Percentiles rank a stretch among this genome's conserved stretches.
phyloP scores from a whole-genome alignment of 441 rosid species.

The Mallotus japonicus region DNA sequence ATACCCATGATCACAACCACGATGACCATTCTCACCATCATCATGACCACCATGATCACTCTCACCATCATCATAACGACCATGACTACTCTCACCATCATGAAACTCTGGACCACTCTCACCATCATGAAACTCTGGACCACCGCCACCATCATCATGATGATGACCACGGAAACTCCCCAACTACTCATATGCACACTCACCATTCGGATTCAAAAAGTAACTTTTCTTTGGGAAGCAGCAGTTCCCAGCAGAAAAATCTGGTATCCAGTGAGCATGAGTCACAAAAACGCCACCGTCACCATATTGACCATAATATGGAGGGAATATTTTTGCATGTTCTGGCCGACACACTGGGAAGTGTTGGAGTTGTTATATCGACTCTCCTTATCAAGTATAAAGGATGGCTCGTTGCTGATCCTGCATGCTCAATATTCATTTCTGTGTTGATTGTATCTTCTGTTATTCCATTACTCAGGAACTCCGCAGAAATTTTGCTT shows the following conservation, averaged over 20 bases:
- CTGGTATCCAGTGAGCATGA: slow-evolving; percentile 21
- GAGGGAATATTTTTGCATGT: slow-evolving; percentile 96
- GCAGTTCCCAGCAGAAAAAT: slow-evolving; percentile 6
- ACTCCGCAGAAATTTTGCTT: slow-evolving; percentile 82
- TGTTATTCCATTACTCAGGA: slow-evolving; percentile 82
- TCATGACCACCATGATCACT: slow-evolving; percentile 18
- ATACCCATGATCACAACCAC: slow-evolving; percentile 7
- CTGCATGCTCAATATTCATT: slow-evolving; percentile 91
- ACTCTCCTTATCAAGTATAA: slow-evolving; percentile 88
- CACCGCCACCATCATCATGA: slow-evolving; percentile 17
- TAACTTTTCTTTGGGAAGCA: slow-evolving; percentile 18
- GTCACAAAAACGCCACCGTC: slow-evolving; percentile 43
- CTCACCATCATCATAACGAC: slow-evolving; percentile 16
- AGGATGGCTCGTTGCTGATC: slow-evolving; percentile 97
- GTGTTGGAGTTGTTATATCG: slow-evolving; percentile 89
- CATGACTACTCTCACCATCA: slow-evolving; percentile 20
- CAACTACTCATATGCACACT: slow-evolving; percentile 15
- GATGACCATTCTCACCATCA: slow-evolving; percentile 15
- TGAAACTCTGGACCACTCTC: slow-evolving; percentile 15
- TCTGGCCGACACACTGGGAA: slow-evolving; percentile 90
- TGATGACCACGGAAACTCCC: slow-evolving; percentile 15
- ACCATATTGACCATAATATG: slow-evolving; percentile 92
- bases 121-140: slow-evolving; percentile 18
- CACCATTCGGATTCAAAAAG: slow-evolving; percentile 21
- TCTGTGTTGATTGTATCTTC: slow-evolving; percentile 74